Evolutionary conservation across 2,329 filamentous ascomycete species (phyloP).

Genomic region (Pseudocercospora eumusae): DNA sequence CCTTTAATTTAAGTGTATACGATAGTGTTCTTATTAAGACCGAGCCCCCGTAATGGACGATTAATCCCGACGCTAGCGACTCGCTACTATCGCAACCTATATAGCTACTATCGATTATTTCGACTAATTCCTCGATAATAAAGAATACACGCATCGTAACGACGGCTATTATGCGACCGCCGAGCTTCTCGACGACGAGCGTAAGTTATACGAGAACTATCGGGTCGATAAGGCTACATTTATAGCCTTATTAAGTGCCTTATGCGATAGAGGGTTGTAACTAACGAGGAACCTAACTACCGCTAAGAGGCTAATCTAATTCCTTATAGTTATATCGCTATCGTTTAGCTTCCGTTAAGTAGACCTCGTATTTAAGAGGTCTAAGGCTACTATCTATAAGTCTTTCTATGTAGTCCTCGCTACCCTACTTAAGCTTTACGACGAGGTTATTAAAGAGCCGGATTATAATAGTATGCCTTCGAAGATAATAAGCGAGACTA

Average conservation of each 20-base stretch:
- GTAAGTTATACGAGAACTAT: neutral
- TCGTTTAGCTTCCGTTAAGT: neutral
- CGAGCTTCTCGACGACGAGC: too few relatives aligned
- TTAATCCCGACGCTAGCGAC: too few relatives aligned
- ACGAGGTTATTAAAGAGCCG: too few relatives aligned
- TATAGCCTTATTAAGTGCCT: neutral
- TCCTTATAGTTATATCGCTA: neutral
- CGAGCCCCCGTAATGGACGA: too few relatives aligned
- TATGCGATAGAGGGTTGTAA: neutral
- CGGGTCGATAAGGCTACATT: neutral
- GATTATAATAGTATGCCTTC: neutral
- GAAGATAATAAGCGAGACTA: neutral
- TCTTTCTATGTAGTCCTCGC: neutral
- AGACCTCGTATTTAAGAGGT: neutral
- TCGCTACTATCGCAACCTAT: too few relatives aligned
- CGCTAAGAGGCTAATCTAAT: neutral
- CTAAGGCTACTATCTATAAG: neutral
- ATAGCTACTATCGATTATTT: too few relatives aligned
- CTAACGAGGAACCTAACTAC: neutral
- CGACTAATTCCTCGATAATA: too few relatives aligned
- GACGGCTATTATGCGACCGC: neutral
- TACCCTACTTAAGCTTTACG: neutral
- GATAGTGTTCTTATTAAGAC: too few relatives aligned
- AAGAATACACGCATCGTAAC: neutral
- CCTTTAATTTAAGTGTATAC: too few relatives aligned